Percentiles rank a stretch among this genome's conserved stretches.
phyloP scores from a whole-genome alignment of 352 stramenopile genomes.

The Phytophthora idaei region DNA sequence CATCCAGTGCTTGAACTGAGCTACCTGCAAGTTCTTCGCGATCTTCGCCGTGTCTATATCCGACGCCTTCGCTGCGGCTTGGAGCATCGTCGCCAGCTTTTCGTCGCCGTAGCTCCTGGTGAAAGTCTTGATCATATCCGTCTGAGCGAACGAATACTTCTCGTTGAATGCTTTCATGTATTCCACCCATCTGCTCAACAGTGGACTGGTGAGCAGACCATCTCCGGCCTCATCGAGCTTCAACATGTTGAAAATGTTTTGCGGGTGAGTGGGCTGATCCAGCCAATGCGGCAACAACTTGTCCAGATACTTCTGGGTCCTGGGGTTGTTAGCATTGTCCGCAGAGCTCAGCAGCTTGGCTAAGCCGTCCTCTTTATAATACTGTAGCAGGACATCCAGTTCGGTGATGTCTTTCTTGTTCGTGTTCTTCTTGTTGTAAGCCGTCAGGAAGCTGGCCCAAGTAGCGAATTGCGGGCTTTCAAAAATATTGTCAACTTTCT shows the following conservation, averaged over 20 bases:
- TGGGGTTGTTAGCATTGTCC: neutral
- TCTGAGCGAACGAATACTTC: neutral
- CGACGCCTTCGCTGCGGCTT: neutral
- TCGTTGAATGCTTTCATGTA: conserved; percentile 20
- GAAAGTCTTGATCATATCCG: conserved; percentile 15
- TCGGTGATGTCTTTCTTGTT: neutral
- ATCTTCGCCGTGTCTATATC: neutral
- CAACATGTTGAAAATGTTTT: neutral
- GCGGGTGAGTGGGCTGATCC: neutral
- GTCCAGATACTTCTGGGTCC: neutral
- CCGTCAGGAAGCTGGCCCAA: conserved; percentile 7
- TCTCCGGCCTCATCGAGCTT: conserved; percentile 10
- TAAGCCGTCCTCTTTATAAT: neutral
- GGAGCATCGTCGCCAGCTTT: conserved; percentile 15
- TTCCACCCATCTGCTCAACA: conserved; percentile 4
- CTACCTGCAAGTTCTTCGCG: conserved; percentile 12
- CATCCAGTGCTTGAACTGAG: conserved; percentile 23
- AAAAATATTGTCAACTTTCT: neutral
- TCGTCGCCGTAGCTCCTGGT: conserved; percentile 22
- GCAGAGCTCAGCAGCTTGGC: neutral
- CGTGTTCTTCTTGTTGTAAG: conserved; percentile 1
- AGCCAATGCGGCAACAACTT: neutral
- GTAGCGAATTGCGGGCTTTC: neutral
- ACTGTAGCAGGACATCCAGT: neutral
- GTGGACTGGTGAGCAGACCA: conserved; percentile 5